Percentiles rank a stretch among this genome's conserved stretches.
phyloP scores from a whole-genome alignment of 768 basidiomycete genomes.

The Pulveroboletus sp. region DNA sequence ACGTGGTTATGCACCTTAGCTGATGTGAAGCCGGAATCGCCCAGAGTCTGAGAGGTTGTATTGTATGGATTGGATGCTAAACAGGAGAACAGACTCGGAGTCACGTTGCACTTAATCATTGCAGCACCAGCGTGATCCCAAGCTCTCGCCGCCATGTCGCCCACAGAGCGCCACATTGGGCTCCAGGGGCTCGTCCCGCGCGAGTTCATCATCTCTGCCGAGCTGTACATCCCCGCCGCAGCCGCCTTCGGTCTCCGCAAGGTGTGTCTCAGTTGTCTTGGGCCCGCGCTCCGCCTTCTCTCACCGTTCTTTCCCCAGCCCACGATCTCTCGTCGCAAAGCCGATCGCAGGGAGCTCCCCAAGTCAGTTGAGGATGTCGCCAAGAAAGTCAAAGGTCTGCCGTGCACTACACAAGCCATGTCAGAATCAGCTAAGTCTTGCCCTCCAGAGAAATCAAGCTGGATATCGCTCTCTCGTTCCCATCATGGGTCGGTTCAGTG shows the following conservation, averaged over 20 bases:
- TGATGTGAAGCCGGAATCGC: too few relatives aligned
- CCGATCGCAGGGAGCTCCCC: constrained; percentile 46
- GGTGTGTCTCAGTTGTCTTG: constrained; percentile 36
- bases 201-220: constrained; percentile 60
- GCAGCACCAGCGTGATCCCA: too few relatives aligned
- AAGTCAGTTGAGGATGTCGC: constrained; percentile 40
- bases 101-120: too few relatives aligned
- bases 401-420: background rate
- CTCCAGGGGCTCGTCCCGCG: constrained; percentile 15
- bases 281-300: background rate
- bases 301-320: constrained; percentile 34
- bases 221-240: constrained; percentile 57
- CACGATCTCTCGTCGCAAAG: constrained; percentile 46
- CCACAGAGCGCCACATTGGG: constrained; percentile 6
- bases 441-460: constrained; percentile 63
- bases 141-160: constrained; percentile 12
- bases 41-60: too few relatives aligned
- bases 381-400: constrained; percentile 59
- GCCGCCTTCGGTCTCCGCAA: constrained; percentile 52
- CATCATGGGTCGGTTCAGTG: constrained; percentile 56
- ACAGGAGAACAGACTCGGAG: too few relatives aligned
- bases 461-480: constrained; percentile 57
- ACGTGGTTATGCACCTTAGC: too few relatives aligned
- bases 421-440: constrained; percentile 1
- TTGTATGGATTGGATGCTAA: too few relatives aligned